Percentiles rank a stretch among this genome's conserved stretches.
Evolutionary conservation across 106 monocot species (phyloP).

Genomic region (Dendrobium nobile): DNA sequence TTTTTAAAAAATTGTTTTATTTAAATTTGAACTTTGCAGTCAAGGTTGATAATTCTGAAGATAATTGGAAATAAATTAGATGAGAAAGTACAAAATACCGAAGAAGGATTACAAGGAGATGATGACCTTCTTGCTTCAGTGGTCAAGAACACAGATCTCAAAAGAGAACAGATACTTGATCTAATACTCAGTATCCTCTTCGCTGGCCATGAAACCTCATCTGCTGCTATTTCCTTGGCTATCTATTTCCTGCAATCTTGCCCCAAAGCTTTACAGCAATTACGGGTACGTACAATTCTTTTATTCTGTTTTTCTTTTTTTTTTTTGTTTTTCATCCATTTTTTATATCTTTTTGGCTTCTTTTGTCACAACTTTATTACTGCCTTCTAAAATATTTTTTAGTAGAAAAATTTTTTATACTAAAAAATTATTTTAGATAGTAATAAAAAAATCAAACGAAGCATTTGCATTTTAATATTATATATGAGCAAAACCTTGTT

Average conservation of each 20-base stretch:
- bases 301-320: not conserved
- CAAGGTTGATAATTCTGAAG: conserved; percentile 28
- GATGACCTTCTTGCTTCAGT: conserved; percentile 46
- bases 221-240: conserved; percentile 34
- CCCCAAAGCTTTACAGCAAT: conserved; percentile 24
- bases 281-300: conserved; percentile 26
- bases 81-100: conserved; percentile 21
- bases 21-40: conserved; percentile 4
- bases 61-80: conserved; percentile 30
- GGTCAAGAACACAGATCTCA: conserved; percentile 17
- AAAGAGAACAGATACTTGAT: conserved; percentile 46
- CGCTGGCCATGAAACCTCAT: conserved; percentile 53
- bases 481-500: too few species aligned
- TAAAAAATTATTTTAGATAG: too few species aligned
- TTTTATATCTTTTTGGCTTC: not conserved
- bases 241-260: conserved; percentile 35
- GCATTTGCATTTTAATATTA: too few species aligned
- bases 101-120: conserved; percentile 10
- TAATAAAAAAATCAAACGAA: too few species aligned
- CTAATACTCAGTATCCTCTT: conserved; percentile 54
- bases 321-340: not conserved
- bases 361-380: too few species aligned
- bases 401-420: too few species aligned
- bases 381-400: too few species aligned
- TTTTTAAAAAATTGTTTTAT: too few species aligned